A percentile compares a stretch with the other conserved stretches of the same genome.
Evolutionary conservation across 129 eudicot genomes (phyloP).

Genomic region (Helianthus tuberosus): DNA sequence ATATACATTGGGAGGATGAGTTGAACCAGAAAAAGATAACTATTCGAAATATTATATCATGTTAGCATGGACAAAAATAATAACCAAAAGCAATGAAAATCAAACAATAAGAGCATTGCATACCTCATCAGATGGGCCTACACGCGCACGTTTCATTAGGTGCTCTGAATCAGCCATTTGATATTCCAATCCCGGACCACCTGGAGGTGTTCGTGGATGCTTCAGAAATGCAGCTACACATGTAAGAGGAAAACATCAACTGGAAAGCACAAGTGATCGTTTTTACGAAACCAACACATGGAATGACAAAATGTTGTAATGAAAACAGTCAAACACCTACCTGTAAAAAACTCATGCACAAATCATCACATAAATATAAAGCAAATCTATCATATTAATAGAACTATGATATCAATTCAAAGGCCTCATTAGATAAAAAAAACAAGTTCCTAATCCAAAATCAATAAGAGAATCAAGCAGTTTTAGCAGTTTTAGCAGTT

Average conservation of each 20-base stretch:
- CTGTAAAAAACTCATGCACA: no score
- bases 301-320: not conserved
- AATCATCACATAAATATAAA: no score
- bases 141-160: conserved; percentile 72
- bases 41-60: conserved; percentile 27
- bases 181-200: conserved; percentile 75
- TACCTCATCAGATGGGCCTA: conserved; percentile 89
- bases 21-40: conserved; percentile 78
- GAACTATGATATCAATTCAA: no score
- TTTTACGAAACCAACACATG: not conserved
- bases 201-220: conserved; percentile 84
- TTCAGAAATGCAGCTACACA: conserved; percentile 73
- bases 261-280: not conserved
- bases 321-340: conserved; percentile 26
- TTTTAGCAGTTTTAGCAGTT: no score
- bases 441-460: no score
- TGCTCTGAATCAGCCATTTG: conserved; percentile 89
- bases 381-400: no score
- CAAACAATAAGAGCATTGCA: conserved; percentile 14
- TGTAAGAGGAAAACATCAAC: conserved; percentile 9
- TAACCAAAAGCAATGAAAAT: not conserved
- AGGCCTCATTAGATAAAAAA: no score
- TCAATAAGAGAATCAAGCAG: no score
- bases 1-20: conserved; percentile 57
- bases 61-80: conserved; percentile 13